Evolutionary conservation across 192 early-diverging fungal genomes (phyloP).

Genomic region (Podila verticillata): DNA sequence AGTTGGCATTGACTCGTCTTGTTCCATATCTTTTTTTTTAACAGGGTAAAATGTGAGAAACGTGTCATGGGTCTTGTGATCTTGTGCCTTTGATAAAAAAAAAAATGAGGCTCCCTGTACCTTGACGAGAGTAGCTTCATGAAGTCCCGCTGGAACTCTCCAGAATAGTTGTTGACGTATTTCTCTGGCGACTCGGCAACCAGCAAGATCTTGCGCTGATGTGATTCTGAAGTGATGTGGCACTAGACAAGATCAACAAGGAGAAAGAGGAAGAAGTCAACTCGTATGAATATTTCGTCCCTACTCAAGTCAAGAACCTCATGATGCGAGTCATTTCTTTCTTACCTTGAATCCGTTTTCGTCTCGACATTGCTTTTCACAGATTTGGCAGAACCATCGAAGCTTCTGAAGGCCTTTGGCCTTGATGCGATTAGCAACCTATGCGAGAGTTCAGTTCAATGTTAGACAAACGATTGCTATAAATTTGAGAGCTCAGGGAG

Average conservation of each 20-base stretch:
- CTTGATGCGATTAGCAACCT: constrained; percentile 89
- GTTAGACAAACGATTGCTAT: background rate
- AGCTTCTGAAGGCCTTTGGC: constrained; percentile 91
- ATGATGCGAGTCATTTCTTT: background rate
- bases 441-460: background rate
- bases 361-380: constrained; percentile 89
- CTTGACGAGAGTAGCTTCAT: constrained; percentile 82
- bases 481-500: background rate
- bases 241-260: constrained; percentile 45
- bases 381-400: constrained; percentile 95
- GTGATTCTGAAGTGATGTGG: constrained; percentile 89
- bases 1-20: constrained; percentile 88
- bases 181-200: constrained; percentile 84
- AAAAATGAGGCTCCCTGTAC: constrained; percentile 24
- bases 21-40: constrained; percentile 71
- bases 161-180: constrained; percentile 79
- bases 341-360: constrained; percentile 92
- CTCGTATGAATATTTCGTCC: background rate
- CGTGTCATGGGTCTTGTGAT: background rate
- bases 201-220: constrained; percentile 90
- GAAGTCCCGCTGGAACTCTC: constrained; percentile 87
- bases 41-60: background rate
- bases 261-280: background rate
- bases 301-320: background rate
- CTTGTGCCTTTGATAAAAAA: background rate